Evolutionary conservation across 192 early-diverging fungal genomes (phyloP).

Genomic region (Coemansia sp.): DNA sequence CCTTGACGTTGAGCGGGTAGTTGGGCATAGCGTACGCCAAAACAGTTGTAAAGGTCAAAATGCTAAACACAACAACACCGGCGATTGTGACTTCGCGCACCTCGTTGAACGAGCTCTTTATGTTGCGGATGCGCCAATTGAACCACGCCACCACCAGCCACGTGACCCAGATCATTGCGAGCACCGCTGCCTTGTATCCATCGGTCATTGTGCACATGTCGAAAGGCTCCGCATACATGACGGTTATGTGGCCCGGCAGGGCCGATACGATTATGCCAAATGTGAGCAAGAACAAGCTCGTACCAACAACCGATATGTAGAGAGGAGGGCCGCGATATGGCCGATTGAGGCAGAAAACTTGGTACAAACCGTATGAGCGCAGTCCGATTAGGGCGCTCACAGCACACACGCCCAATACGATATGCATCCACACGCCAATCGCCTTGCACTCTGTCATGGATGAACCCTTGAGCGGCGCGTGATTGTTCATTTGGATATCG

Average conservation of each 20-base stretch:
- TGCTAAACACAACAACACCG: slow-evolving; percentile 26
- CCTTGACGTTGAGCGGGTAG: slow-evolving; percentile 21
- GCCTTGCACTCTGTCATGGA: slow-evolving; percentile 35
- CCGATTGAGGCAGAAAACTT: not conserved
- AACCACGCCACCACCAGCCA: slow-evolving; percentile 26
- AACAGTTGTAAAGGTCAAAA: slow-evolving; percentile 34
- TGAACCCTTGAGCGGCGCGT: slow-evolving; percentile 32
- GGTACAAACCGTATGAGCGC: slow-evolving; percentile 1
- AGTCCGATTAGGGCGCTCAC: slow-evolving; percentile 35
- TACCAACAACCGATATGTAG: slow-evolving; percentile 6
- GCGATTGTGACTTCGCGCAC: slow-evolving; percentile 34
- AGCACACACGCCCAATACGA: slow-evolving; percentile 30
- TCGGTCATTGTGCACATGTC: slow-evolving; percentile 36
- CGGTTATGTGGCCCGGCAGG: slow-evolving; percentile 9
- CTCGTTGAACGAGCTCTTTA: slow-evolving; percentile 57
- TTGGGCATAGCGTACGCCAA: slow-evolving; percentile 31
- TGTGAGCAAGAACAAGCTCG: slow-evolving; percentile 15
- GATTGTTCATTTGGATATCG: slow-evolving; percentile 50
- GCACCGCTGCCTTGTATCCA: slow-evolving; percentile 36
- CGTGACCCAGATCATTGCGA: slow-evolving; percentile 39
- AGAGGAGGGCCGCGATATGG: not conserved
- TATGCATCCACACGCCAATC: slow-evolving; percentile 49
- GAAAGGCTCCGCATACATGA: slow-evolving; percentile 16
- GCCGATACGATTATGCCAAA: slow-evolving; percentile 42
- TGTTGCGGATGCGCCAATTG: slow-evolving; percentile 51